Conservation (phyloP, 345 rosid genomes). For the Salix suchowensis region DNA sequence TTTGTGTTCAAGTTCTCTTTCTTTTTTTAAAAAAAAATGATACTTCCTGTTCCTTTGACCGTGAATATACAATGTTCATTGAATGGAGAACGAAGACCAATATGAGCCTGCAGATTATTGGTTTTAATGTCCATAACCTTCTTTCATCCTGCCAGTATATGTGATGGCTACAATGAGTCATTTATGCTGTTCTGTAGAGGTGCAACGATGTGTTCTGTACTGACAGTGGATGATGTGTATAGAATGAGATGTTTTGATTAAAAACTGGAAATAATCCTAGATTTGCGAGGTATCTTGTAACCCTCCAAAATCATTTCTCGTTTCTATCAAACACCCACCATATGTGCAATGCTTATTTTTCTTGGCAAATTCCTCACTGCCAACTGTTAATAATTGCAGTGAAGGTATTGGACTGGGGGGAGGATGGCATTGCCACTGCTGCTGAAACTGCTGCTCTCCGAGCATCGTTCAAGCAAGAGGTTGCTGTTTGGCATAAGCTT, state of each 20-base stretch:
- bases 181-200: neutral
- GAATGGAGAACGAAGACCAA: no score
- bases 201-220: neutral
- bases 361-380: neutral
- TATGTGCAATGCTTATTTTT: neutral
- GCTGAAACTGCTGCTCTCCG: conserved; percentile 32
- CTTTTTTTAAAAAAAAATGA: no score
- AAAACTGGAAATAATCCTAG: neutral
- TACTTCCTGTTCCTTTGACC: no score
- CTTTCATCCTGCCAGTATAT: no score
- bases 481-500: conserved; percentile 37
- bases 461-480: conserved; percentile 31
- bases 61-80: no score
- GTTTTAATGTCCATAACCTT: no score
- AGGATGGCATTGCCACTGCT: conserved; percentile 32
- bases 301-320: neutral
- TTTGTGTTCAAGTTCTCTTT: no score
- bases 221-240: neutral
- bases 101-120: no score
- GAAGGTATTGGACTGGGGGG: conserved; percentile 33
- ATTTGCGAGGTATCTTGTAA: neutral
- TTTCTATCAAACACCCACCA: neutral
- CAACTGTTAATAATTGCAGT: conserved; percentile 10
- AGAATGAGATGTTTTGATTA: neutral
- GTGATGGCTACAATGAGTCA: no score